Evolutionary conservation across 768 basidiomycete genomes (phyloP), one percentile per base, ranked within the genome.

Genomic region (Coprinopsis cinerea): DNA sequence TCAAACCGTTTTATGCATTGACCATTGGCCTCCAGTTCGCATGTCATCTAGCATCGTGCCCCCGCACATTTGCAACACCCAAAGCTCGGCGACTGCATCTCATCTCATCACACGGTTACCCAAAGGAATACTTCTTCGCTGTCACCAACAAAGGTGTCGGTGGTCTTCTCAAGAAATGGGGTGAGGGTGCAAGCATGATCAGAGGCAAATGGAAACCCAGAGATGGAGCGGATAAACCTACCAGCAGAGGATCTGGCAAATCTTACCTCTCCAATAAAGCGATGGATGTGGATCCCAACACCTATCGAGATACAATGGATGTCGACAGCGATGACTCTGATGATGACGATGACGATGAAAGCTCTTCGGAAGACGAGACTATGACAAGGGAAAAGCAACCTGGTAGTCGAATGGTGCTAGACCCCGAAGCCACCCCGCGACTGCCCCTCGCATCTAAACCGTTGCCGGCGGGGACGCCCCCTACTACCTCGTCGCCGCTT

Each of bases 91-190:
- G 92, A 20, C 70, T 88, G 37, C 92, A 94, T 68, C 76, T 95
- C 46, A 88, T 94, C 40, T 75, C 83, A 57, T 79, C 73, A 13
- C 92, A 95, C 58, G 79, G 75, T 44, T 95, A 85, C 61, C 91
- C 92, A 3, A 89, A 89, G 61, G 81, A 92, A 59, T 95, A 85
- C 64, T 94, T 91, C 67, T 95, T 94, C 62, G 80, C 87, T 17
- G 85, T 95, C 17, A 92, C 89, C 14, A 93, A 93, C 67, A 92
- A 88, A 61, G 92, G 92, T 18, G 81, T 92, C 11, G 90, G 89
- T 11, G 88, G 85, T 2, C 67, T 92, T 15, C 64, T 92, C 48
- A 78, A 80, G 62, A 78, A 71, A 59, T 92, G 88, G 87, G 90
- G 90, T 9, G 86, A 88, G 51, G 90, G 89, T 4, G 90, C 79